These are phyloP conservation scores for Mycena albidolilacea DNA, from an alignment of 768 basidiomycete species.

Conservation along the genomic window DNA sequence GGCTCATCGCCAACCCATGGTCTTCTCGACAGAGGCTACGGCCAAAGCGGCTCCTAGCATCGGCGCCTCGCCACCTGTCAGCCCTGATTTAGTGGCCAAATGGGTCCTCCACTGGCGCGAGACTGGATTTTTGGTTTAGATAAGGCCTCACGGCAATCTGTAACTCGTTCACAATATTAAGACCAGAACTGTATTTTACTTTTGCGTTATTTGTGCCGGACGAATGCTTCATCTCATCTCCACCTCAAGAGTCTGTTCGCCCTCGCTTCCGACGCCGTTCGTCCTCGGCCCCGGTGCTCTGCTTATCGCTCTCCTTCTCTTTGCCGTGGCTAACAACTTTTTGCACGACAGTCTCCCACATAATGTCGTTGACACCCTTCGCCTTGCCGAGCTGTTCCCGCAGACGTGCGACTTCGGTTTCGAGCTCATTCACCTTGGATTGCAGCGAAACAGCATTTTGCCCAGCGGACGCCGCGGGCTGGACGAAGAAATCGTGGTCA, in stretches of 20 bases:
- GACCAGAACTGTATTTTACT: constrained; percentile 24
- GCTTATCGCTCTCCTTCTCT: constrained; percentile 45
- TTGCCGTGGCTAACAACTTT: constrained; percentile 62
- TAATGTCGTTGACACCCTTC: constrained; percentile 92
- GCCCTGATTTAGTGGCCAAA: constrained; percentile 53
- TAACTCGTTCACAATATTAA: constrained; percentile 7
- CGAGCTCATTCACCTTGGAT: constrained; percentile 75
- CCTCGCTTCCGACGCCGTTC: constrained; percentile 52
- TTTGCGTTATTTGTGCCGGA: constrained; percentile 21
- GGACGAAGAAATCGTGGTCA: constrained; percentile 79
- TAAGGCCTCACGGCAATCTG: background rate
- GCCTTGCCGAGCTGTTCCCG: constrained; percentile 84
- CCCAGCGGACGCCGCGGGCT: constrained; percentile 49
- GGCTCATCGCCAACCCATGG: constrained; percentile 47
- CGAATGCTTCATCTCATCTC: background rate
- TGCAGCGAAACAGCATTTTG: constrained; percentile 60
- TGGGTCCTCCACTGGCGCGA: constrained; percentile 61
- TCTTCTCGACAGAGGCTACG: constrained; percentile 53
- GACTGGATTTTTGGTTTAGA: constrained; percentile 51
- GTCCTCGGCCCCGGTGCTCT: constrained; percentile 40
- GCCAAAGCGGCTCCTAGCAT: constrained; percentile 51
- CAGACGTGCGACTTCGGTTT: constrained; percentile 77
- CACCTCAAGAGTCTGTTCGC: constrained; percentile 40
- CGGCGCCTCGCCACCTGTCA: constrained; percentile 46
- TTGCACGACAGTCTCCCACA: constrained; percentile 92